Evolutionary conservation across 441 rosid genomes (phyloP).

Genomic region (Adansonia rubrostipa): DNA sequence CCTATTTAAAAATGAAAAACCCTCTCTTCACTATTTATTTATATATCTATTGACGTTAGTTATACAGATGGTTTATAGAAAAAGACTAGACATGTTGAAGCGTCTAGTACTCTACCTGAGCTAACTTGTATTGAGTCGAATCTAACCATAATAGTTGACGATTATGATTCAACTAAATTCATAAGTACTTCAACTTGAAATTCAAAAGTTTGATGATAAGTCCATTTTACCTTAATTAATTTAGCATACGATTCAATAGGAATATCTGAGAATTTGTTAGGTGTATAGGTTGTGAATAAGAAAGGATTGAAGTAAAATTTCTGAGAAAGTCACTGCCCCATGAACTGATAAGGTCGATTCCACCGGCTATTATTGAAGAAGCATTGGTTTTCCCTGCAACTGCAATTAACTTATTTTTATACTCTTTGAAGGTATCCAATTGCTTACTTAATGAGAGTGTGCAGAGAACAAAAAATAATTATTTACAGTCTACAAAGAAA

Average conservation of each 20-base stretch:
- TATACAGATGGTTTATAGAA: too few relatives aligned
- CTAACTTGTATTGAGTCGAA: too few relatives aligned
- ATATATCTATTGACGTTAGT: too few relatives aligned
- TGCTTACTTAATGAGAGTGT: slow-evolving; percentile 55
- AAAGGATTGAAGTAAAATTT: slow-evolving; percentile 68
- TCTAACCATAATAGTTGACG: too few relatives aligned
- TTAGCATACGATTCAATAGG: slow-evolving; percentile 58
- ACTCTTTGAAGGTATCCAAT: slow-evolving; percentile 55
- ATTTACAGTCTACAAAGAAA: neutral
- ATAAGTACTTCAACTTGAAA: too few relatives aligned
- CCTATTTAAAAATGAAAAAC: too few relatives aligned
- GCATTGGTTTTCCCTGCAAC: slow-evolving; percentile 49
- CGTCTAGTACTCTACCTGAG: too few relatives aligned
- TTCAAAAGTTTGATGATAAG: too few relatives aligned
- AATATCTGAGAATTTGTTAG: slow-evolving; percentile 70
- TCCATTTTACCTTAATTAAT: slow-evolving; percentile 61
- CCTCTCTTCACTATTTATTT: too few relatives aligned
- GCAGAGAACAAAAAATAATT: slow-evolving; percentile 7
- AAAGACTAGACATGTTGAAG: too few relatives aligned
- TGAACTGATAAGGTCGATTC: slow-evolving; percentile 53
- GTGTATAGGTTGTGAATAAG: slow-evolving; percentile 67
- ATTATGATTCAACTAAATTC: too few relatives aligned
- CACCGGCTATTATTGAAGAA: slow-evolving; percentile 54
- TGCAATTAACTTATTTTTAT: slow-evolving; percentile 34
- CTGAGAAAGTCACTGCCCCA: slow-evolving; percentile 76